phyloP scores from a whole-genome alignment of 2,329 filamentous ascomycete genomes.

The Arthroderma sp. region DNA sequence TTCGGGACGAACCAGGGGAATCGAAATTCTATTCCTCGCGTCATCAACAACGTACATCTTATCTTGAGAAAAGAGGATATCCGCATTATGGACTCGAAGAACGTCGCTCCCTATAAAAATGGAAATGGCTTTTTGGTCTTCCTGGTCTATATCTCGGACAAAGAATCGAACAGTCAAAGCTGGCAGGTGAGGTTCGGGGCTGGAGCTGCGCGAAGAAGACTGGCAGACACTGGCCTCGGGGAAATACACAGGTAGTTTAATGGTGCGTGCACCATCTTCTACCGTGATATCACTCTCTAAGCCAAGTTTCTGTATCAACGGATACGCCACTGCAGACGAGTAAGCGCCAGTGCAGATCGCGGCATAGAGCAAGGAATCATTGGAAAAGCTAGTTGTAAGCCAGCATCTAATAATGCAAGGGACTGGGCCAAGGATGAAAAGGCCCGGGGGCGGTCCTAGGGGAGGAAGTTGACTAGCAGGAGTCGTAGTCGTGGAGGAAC shows the following conservation, averaged over 20 bases:
- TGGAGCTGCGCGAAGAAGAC: conserved; percentile 58
- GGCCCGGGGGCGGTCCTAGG: conserved; percentile 60
- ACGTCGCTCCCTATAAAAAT: conserved; percentile 86
- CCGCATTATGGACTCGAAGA: conserved; percentile 72
- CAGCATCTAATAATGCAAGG: conserved; percentile 94
- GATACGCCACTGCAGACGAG: conserved; percentile 66
- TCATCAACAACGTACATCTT: conserved; percentile 77
- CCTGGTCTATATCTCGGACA: conserved; percentile 45
- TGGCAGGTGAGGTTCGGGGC: conserved; percentile 67
- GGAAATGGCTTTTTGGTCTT: conserved; percentile 50
- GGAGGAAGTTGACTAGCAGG: conserved; percentile 48
- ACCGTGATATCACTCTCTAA: conserved; percentile 55
- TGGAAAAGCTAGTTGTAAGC: conserved; percentile 81
- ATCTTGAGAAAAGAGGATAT: conserved; percentile 85
- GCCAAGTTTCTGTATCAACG: conserved; percentile 62
- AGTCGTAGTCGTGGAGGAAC: conserved; percentile 53
- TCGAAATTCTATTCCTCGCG: conserved; percentile 72
- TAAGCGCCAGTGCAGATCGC: conserved; percentile 87
- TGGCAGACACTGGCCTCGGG: conserved; percentile 74
- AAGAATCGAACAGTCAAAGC: conserved; percentile 70
- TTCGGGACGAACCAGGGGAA: conserved; percentile 87
- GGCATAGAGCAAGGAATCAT: conserved; percentile 78
- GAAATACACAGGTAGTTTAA: conserved; percentile 74
- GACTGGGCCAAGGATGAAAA: conserved; percentile 76
- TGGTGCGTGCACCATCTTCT: conserved; percentile 53